Base-by-base conservation (phyloP, 2,329 filamentous ascomycete genomes). In the Neopestalotiopsis sp. region DNA sequence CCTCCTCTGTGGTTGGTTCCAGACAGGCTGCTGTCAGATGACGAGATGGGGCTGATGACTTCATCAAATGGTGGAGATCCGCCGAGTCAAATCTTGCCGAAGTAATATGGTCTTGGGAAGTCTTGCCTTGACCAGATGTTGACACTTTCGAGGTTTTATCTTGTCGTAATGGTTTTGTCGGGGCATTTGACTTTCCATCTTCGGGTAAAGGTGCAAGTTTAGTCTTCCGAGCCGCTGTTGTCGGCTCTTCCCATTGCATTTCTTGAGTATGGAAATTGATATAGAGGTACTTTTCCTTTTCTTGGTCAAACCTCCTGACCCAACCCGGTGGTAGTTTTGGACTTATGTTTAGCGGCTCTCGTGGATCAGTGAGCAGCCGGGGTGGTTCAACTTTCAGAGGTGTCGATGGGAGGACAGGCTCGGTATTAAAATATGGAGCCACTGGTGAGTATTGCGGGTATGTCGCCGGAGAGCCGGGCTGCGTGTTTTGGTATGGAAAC, bases 211-310 rank as follows among this genome's bases (percentile, higher is more conserved):
- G 40, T 38, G 34, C 32, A 42, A 38, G 61, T 28, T 30, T 13
- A 10, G n/a, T 28, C 30, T 32, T 64, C 30, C 13, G 20, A 40
- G 61, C 61, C 20, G n/a, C n/a, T 52, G 40, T 13, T 20, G 17
- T 49, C 4, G 61, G 61, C 13, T 52, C 38, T 28, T 64, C 40
- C 40, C 38, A 49, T 20, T 64, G 61, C 12, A 38, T 38, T 13
- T 64, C 40, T 32, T 49, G 34, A n/a, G 38, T 64, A 45, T 49
- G 24, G 20, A 64, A 45, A 13, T 64, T 64, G 24, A 64, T 64
- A 38, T 64, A 64, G 10, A 34, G 13, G 40, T 62, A 64, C 20
- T 32, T 64, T 17, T 49, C 13, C 9, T 49, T 40, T 20, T 64
- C 17, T 5, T 34, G 40, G 4, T 24, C 20, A 10, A 64, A 49